Base-by-base conservation (phyloP, 1,284 basidiomycete species). In the Heliocybe sulcata region DNA sequence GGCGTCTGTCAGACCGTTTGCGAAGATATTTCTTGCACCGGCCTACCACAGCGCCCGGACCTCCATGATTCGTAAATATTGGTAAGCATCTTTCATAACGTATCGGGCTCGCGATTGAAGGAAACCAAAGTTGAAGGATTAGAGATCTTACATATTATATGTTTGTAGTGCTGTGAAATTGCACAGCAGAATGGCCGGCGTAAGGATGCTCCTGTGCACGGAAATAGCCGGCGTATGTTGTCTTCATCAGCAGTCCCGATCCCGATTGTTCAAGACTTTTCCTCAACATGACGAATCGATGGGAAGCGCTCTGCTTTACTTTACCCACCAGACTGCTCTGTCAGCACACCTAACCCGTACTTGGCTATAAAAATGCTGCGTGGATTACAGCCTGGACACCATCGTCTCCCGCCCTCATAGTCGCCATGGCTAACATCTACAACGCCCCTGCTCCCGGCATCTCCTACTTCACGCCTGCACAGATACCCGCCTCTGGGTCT, bases 401-500 rank as follows among this genome's bases (percentile, higher is more conserved):
- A 42, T 4, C 4, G n/a, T 16, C 19, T 42, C 16, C n/a, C 12
- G 8, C 38, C 38, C 12, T 42, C 19, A 4, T 20, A 42, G 4
- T 31, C 29, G 12, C 4, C 38, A 42, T 42, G 38, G 38, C 16
- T 16, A 42, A 42, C 38, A 42, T 60, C 53, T 49, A 57, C 16
- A 72, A 73, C 58, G 61, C 53, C 10, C 66, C 72, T 11, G 76
- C 78, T 0, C 64, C 68, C 11, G 69, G 66, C 49, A 62, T 76
- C 20, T 62, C 79, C 1, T 82, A 76, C 67, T 84, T 78, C 63
- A 81, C 80, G 6, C 82, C 82, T 2, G 70, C 72, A 1, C 82
- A 84, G 59, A 61, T 63, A 8, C 76, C 75, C 1, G 70, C 80
- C 10, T 67, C 81, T 0, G 81, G 82, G 6, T 75, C 77, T 9